Evolutionary conservation across 2,329 filamentous ascomycete species (phyloP).

Genomic region (Chlorencoelia australis): DNA sequence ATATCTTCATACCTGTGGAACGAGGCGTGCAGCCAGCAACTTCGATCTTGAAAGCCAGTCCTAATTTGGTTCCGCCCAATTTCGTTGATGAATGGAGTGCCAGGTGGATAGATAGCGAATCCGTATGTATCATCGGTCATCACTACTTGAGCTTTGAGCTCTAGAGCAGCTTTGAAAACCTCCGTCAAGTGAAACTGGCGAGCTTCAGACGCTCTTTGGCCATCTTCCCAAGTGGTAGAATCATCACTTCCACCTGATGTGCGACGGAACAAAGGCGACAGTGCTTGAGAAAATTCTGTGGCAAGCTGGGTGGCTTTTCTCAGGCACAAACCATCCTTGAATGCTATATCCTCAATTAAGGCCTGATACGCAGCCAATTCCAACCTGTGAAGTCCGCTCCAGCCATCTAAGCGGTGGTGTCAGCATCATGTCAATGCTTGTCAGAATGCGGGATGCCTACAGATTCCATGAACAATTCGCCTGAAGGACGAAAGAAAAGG

Average conservation of each 20-base stretch:
- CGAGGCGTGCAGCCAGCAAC: constrained; percentile 4
- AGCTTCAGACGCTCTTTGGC: constrained; percentile 2
- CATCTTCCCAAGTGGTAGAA: constrained; percentile 4
- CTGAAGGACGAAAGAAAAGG: constrained; percentile 8
- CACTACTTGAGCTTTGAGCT: constrained; percentile 9
- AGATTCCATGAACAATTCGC: constrained; percentile 2
- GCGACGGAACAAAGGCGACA: constrained; percentile 6
- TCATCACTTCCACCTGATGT: not conserved
- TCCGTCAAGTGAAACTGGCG: constrained; percentile 7
- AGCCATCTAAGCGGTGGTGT: constrained; percentile 6
- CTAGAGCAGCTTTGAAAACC: constrained; percentile 11
- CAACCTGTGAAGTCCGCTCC: constrained; percentile 4
- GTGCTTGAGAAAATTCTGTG: constrained; percentile 1
- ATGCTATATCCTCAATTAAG: not conserved
- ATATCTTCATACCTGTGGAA: constrained; percentile 2
- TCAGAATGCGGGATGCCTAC: not conserved
- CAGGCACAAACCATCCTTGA: constrained; percentile 3
- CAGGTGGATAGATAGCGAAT: constrained; percentile 8
- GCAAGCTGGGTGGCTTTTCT: constrained; percentile 5
- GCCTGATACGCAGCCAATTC: constrained; percentile 10
- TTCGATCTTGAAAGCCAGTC: not conserved
- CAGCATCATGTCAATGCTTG: not conserved
- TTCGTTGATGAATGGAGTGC: not conserved
- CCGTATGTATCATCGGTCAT: constrained; percentile 6
- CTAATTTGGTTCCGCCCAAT: not conserved